Evolutionary conservation across 345 rosid species (phyloP).

Genomic region (Lepidium africanum): DNA sequence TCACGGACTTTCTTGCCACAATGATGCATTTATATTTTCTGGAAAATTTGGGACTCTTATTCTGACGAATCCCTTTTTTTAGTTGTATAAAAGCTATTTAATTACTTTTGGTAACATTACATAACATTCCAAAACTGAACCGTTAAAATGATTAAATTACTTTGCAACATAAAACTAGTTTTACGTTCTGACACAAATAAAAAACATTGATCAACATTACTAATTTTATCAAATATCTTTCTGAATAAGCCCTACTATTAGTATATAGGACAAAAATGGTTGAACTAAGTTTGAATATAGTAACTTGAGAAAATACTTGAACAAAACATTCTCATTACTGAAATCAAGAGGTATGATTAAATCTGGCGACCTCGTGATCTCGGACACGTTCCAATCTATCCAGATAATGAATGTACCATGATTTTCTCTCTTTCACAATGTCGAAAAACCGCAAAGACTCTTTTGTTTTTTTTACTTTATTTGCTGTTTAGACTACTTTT

Average conservation of each 20-base stretch:
- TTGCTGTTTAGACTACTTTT: slow-evolving; percentile 3
- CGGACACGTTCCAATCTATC: slow-evolving; percentile 92
- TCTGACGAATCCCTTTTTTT: too few species aligned
- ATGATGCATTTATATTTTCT: too few species aligned
- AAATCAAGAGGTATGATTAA: slow-evolving; percentile 96
- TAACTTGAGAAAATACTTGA: slow-evolving; percentile 87
- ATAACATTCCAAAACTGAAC: neutral
- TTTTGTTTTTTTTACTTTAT: neutral
- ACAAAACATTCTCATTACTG: slow-evolving; percentile 83
- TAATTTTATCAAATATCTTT: too few species aligned
- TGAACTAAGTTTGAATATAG: too few species aligned
- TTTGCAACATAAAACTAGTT: neutral
- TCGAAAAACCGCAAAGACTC: neutral
- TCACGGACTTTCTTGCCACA: too few species aligned
- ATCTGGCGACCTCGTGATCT: slow-evolving; percentile 91
- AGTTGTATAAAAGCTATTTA: too few species aligned
- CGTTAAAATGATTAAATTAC: neutral
- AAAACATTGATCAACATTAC: too few species aligned
- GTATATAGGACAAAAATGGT: too few species aligned
- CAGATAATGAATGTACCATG: slow-evolving; percentile 90
- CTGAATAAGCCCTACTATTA: too few species aligned
- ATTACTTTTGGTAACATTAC: neutral
- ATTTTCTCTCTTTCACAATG: neutral
- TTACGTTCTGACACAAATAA: neutral
- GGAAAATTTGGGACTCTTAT: too few species aligned